Conservation (phyloP, 2,329 filamentous ascomycete genomes). For the Bipolaris cookei region DNA sequence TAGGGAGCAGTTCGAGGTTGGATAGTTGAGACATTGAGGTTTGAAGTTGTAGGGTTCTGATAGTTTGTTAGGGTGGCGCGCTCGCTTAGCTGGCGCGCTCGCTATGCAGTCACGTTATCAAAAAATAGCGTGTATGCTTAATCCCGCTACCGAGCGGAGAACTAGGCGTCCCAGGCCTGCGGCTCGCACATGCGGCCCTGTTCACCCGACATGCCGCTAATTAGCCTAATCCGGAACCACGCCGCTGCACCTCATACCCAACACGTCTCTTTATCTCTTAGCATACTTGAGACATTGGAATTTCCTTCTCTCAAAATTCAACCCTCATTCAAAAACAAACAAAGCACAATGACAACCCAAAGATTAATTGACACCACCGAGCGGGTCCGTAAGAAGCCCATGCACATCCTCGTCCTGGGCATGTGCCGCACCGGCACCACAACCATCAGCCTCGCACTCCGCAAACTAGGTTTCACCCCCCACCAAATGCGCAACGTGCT, state of each 20-base stretch:
- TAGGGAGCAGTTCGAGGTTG: too few relatives aligned
- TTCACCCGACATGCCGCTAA: slow-evolving; percentile 23
- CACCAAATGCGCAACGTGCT: slow-evolving; percentile 36
- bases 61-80: too few relatives aligned
- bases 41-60: too few relatives aligned
- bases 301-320: too few relatives aligned
- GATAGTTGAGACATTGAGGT: too few relatives aligned
- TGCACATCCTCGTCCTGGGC: slow-evolving; percentile 74
- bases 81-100: too few relatives aligned
- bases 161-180: slow-evolving; percentile 12
- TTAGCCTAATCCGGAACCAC: slow-evolving; percentile 33
- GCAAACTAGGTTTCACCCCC: slow-evolving; percentile 54
- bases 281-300: background rate
- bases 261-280: slow-evolving; percentile 8
- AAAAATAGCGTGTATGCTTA: background rate
- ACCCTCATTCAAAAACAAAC: background rate
- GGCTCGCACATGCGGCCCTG: slow-evolving; percentile 29
- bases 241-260: slow-evolving; percentile 6
- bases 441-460: slow-evolving; percentile 47
- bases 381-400: slow-evolving; percentile 70
- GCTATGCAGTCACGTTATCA: too few relatives aligned
- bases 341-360: slow-evolving; percentile 12
- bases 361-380: slow-evolving; percentile 66
- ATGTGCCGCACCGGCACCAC: slow-evolving; percentile 74
- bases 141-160: background rate